Evolutionary conservation across 176 grass and related monocot genomes (phyloP), one percentile per base, ranked within the genome.

Genomic region (Oryza glumipatula): DNA sequence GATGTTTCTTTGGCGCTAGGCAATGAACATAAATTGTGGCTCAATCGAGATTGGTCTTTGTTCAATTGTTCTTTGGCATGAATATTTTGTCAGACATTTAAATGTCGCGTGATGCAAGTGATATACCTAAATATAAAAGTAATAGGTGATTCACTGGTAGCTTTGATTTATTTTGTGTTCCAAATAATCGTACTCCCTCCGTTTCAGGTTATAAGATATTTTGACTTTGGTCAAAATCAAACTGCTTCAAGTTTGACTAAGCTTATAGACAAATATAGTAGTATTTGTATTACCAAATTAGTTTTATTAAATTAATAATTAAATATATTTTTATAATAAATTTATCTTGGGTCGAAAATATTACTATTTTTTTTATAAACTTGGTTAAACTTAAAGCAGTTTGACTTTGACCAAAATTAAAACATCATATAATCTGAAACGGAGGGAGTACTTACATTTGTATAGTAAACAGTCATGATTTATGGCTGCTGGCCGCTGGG

Each of bases 381-480:
- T n/a, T n/a, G n/a, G n/a, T n/a, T n/a, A n/a, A n/a, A n/a, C n/a
- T n/a, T n/a, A n/a, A n/a, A n/a, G n/a, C n/a, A n/a, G n/a, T n/a
- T n/a, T n/a, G n/a, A n/a, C n/a, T n/a, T n/a, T n/a, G n/a, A n/a
- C n/a, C n/a, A n/a, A n/a, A n/a, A n/a, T n/a, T n/a, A n/a, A n/a
- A n/a, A n/a, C n/a, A n/a, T n/a, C n/a, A n/a, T n/a, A n/a, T n/a
- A n/a, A n/a, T n/a, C n/a, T n/a, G n/a, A n/a, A n/a, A n/a, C n/a
- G n/a, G n/a, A n/a, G n/a, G n/a, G n/a, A n/a, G n/a, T 82, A 16
- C 41, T 44, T 47, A 15, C 46, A 45, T 73, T 35, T 48, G 70
- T 47, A 65, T 7, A 45, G 51, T 74, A 48, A 83, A 48, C 56
- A 23, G 35, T 48, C 41, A 38, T 83, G 81, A 75, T 74, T 51